These are phyloP conservation scores for Xylariaceae sp. DNA, from an alignment of 2,329 filamentous ascomycete genomes.

Conservation along the genomic window DNA sequence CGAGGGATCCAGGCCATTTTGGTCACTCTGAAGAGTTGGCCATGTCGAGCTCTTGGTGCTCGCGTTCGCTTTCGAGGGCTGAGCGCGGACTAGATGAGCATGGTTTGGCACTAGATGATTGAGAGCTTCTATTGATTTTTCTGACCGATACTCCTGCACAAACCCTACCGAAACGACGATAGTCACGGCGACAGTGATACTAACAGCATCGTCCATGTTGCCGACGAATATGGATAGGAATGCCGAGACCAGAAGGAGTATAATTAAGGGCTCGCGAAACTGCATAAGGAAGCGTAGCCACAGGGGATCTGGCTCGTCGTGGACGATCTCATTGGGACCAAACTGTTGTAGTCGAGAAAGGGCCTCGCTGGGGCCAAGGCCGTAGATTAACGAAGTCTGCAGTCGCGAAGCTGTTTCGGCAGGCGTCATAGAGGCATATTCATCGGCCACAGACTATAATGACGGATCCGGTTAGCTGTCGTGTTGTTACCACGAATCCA, in stretches of 20 bases:
- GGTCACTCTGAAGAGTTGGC: conserved; percentile 44
- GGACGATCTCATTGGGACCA: conserved; percentile 90
- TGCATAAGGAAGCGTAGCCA: conserved; percentile 96
- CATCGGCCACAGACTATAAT: conserved; percentile 51
- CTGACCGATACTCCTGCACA: conserved; percentile 93
- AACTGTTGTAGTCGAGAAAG: conserved; percentile 72
- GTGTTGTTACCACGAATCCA: not conserved
- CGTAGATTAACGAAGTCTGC: conserved; percentile 76
- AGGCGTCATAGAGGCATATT: conserved; percentile 65
- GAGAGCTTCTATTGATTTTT: conserved; percentile 93
- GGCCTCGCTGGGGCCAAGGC: conserved; percentile 77
- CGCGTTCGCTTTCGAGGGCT: conserved; percentile 36
- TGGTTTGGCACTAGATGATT: conserved; percentile 92
- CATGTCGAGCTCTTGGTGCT: conserved; percentile 42
- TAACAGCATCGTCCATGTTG: conserved; percentile 91
- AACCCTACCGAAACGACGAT: conserved; percentile 97
- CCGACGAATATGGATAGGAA: conserved; percentile 84
- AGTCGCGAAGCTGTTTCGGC: conserved; percentile 74
- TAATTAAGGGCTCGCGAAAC: conserved; percentile 91
- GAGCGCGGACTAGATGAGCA: conserved; percentile 81
- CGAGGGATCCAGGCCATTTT: conserved; percentile 47
- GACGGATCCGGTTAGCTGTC: conserved; percentile 1
- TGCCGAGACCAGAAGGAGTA: conserved; percentile 86
- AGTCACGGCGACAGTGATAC: conserved; percentile 91
- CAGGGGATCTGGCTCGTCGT: conserved; percentile 87